These are phyloP conservation scores for Colletotrichum incanum DNA, from an alignment of 2,329 filamentous ascomycete genomes.

Conservation along the genomic window DNA sequence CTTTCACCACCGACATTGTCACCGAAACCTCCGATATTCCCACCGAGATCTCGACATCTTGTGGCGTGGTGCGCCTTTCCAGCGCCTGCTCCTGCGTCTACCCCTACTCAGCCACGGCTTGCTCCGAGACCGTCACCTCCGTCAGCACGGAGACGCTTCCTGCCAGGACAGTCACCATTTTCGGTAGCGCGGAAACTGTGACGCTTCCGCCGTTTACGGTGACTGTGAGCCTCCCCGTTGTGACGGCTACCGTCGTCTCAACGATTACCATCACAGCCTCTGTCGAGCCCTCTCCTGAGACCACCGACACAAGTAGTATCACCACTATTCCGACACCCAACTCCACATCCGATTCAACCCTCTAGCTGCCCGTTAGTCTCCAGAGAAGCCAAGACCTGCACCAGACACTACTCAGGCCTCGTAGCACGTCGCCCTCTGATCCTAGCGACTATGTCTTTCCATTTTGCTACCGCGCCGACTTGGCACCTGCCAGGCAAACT, in stretches of 20 bases:
- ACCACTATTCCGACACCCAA: neutral
- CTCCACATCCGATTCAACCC: no score
- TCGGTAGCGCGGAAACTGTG: neutral
- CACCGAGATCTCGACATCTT: neutral
- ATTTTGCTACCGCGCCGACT: no score
- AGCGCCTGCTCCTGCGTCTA: neutral
- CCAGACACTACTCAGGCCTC: no score
- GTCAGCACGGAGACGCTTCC: neutral
- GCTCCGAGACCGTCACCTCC: neutral
- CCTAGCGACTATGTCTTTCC: no score
- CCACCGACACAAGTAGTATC: neutral
- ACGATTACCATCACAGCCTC: neutral
- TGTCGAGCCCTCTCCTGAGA: neutral
- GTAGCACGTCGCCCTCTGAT: no score
- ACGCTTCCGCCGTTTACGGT: neutral
- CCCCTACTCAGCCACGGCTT: neutral
- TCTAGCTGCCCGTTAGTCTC: no score
- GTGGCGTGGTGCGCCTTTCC: neutral
- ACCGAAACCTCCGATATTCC: neutral
- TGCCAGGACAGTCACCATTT: neutral
- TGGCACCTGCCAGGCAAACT: no score
- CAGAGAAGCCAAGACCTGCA: no score
- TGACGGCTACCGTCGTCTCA: neutral
- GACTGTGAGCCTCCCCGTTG: neutral
- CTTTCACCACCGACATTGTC: slow-evolving; percentile 1